Evolutionary conservation across 2,329 filamentous ascomycete species (phyloP).

Genomic region (Tolypocladium ophioglossoides): DNA sequence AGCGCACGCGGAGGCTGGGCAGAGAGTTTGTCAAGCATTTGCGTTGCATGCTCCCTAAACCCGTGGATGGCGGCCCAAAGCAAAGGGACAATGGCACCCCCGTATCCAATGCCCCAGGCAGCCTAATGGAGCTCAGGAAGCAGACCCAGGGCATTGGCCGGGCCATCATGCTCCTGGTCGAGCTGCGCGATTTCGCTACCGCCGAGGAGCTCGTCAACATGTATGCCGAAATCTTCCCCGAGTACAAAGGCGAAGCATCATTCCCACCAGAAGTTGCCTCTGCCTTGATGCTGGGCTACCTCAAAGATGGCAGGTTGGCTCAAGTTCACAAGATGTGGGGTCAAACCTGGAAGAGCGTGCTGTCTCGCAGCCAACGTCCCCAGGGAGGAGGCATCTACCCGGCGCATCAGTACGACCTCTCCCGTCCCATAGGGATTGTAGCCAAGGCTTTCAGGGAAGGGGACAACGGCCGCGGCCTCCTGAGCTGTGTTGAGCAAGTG

Average conservation of each 20-base stretch:
- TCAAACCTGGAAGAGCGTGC: conserved; percentile 43
- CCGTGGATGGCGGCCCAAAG: background rate
- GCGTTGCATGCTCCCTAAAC: conserved; percentile 7
- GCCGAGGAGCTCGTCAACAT: conserved; percentile 45
- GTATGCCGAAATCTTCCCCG: conserved; percentile 33
- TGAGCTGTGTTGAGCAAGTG: conserved; percentile 42
- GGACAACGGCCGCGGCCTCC: conserved; percentile 34
- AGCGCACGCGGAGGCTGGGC: conserved; percentile 13
- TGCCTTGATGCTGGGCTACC: conserved; percentile 58
- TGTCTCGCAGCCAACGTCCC: conserved; percentile 19
- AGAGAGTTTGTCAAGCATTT: conserved; percentile 19
- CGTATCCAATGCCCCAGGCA: conserved; percentile 1
- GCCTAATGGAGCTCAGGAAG: conserved; percentile 12
- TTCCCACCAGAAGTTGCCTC: conserved; percentile 46
- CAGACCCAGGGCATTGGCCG: conserved; percentile 19
- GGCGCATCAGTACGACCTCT: conserved; percentile 41
- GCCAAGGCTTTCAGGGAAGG: conserved; percentile 30
- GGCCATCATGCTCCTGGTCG: conserved; percentile 22
- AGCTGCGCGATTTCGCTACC: conserved; percentile 36
- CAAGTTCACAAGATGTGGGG: conserved; percentile 59
- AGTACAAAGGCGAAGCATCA: conserved; percentile 17
- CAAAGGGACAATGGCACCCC: background rate
- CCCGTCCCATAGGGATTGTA: conserved; percentile 38
- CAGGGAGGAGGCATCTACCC: conserved; percentile 25
- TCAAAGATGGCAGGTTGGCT: conserved; percentile 44